phyloP scores from a whole-genome alignment of 2,329 filamentous ascomycete species.

The Arthroderma sp. region DNA sequence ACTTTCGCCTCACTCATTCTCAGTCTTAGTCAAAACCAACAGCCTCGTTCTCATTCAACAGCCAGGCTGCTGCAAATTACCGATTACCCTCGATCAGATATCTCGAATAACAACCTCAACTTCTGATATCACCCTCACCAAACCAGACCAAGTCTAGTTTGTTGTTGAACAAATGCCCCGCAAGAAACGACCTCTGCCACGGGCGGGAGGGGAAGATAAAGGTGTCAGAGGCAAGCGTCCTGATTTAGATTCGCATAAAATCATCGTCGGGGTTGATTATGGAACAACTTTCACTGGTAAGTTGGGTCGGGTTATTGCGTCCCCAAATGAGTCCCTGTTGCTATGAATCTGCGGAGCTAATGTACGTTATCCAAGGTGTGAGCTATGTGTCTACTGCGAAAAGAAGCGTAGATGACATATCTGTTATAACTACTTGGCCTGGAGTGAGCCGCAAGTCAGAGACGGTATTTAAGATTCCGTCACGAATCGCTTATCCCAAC shows the following conservation, averaged over 20 bases:
- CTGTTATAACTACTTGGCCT: slow-evolving; percentile 19
- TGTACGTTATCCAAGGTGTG: slow-evolving; percentile 8
- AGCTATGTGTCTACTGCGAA: slow-evolving; percentile 14
- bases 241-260: slow-evolving; percentile 3
- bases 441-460: slow-evolving; percentile 11
- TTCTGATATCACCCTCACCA: no score
- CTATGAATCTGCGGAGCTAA: not conserved
- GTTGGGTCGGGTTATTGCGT: not conserved
- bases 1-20: no score
- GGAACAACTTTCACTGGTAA: slow-evolving; percentile 15
- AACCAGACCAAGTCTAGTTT: not conserved
- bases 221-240: not conserved
- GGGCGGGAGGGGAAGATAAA: not conserved
- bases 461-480: slow-evolving; percentile 18
- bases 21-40: no score
- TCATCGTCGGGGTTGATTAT: slow-evolving; percentile 16
- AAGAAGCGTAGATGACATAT: slow-evolving; percentile 14
- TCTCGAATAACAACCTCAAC: no score
- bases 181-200: not conserved
- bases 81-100: no score
- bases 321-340: not conserved
- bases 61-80: no score
- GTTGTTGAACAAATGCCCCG: not conserved
- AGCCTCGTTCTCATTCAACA: no score
- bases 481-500: slow-evolving; percentile 18